Evolutionary conservation across 2,329 filamentous ascomycete genomes (phyloP).

Genomic region (Sodiomyces alkalinus): DNA sequence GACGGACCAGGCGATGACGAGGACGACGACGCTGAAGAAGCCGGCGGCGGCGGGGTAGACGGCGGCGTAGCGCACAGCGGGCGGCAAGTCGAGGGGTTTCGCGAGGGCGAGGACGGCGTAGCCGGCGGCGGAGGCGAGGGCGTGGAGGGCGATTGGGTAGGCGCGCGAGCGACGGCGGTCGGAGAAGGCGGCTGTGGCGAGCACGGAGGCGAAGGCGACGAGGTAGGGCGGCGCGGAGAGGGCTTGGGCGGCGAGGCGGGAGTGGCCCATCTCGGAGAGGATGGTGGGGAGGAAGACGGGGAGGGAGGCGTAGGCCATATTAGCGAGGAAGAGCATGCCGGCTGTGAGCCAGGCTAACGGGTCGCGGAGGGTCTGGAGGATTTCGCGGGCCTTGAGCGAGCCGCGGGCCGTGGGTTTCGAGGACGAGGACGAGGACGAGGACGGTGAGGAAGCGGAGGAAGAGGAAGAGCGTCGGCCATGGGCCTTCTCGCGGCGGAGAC

Average conservation of each 20-base stretch:
- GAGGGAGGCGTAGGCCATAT: constrained; percentile 76
- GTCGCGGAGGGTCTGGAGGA: constrained; percentile 44
- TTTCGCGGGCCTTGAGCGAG: constrained; percentile 38
- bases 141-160: constrained; percentile 51
- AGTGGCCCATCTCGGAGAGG: constrained; percentile 60
- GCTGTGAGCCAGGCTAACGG: constrained; percentile 63
- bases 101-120: constrained; percentile 47
- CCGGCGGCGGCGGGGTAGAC: constrained; percentile 67
- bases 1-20: constrained; percentile 77
- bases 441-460: not conserved
- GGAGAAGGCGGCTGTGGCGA: constrained; percentile 57
- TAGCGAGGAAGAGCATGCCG: constrained; percentile 67
- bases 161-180: constrained; percentile 51
- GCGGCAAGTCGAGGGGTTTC: constrained; percentile 25
- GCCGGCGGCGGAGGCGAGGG: constrained; percentile 47
- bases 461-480: constrained; percentile 2
- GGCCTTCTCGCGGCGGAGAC: constrained; percentile 40
- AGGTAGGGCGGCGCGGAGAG: constrained; percentile 74
- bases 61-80: constrained; percentile 50
- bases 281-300: constrained; percentile 81
- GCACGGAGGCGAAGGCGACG: constrained; percentile 54
- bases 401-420: constrained; percentile 10
- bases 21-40: constrained; percentile 71
- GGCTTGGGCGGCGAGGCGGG: constrained; percentile 52
- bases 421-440: not conserved